Evolutionary conservation across 305 asterid genomes (phyloP), one percentile per base, ranked within the genome.

Genomic region (Fraxinus greggii): DNA sequence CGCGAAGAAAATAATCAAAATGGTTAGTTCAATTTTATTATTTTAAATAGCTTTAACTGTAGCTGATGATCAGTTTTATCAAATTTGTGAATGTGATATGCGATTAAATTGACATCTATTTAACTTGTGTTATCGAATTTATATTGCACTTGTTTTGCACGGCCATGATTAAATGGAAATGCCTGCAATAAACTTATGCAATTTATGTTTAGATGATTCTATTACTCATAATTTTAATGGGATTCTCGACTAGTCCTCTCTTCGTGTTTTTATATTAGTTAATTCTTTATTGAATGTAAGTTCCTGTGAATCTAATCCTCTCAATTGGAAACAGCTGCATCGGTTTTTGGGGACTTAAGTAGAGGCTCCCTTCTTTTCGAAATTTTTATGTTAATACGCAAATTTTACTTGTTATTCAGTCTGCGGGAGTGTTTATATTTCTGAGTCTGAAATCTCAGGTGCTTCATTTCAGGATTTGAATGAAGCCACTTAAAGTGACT

Each of bases 21-120:
- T 28, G 97, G 98, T 92, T 31, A 77, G 92, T 86, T 78, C 78
- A 40, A 54, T 56, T 29, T 78, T 80, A 28, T 70, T 65, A 54
- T 24, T 81, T 78, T 38, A 0, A 33, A 17, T 26, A 32, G 26
- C 61, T 76, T 19, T 15, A 75, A 5, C 10, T 76, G 21, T 76
- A 13, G 26, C 9, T 17, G 69, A 24, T 28, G 63, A 59, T 85
- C 81, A 8, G 1, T 8, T 63, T 32, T 36, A 38, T 78, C 13
- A 77, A 54, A 4, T 54, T 65, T 10, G 61, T 40, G n/a, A 48
- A 21, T 7, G 24, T 59, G 69, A 5, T 21, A 8, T 59, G 26
- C 8, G 56, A 82, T 78, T 83, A 13, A 6, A 21, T 72, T 78
- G 8, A 61, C 75, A 0, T 13, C 5, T 59, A 29, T 74, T 69